Evolutionary conservation across 306 rosid species (phyloP).

Genomic region (Castanea sativa): DNA sequence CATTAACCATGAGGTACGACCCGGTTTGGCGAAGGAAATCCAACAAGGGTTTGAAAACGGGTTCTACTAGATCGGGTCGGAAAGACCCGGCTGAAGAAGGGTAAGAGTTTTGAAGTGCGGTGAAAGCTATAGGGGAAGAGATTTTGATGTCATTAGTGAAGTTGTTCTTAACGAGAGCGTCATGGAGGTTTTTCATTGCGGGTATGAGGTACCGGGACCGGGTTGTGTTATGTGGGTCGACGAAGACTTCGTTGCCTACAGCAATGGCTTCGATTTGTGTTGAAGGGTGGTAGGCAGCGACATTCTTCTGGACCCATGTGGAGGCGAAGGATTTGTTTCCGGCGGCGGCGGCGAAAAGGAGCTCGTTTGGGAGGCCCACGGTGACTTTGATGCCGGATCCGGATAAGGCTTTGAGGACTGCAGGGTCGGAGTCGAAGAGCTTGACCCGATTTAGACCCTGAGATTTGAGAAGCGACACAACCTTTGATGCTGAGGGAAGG

Average conservation of each 20-base stretch:
- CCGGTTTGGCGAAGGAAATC: constrained; percentile 76
- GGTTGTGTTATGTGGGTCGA: constrained; percentile 67
- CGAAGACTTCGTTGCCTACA: constrained; percentile 93
- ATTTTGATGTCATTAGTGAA: constrained; percentile 60
- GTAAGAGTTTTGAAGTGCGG: constrained; percentile 79
- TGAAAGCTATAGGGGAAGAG: constrained; percentile 87
- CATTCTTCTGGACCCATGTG: constrained; percentile 74
- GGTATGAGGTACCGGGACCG: constrained; percentile 68
- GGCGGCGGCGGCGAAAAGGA: constrained; percentile 71
- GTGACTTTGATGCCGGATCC: constrained; percentile 77
- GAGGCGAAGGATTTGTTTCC: constrained; percentile 58
- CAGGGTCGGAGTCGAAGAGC: constrained; percentile 86
- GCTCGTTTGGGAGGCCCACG: constrained; percentile 89
- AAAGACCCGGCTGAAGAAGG: constrained; percentile 90
- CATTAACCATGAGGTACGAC: constrained; percentile 87
- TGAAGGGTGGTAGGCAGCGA: constrained; percentile 66
- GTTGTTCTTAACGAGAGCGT: constrained; percentile 54
- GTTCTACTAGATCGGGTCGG: constrained; percentile 60
- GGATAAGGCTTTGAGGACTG: constrained; percentile 68
- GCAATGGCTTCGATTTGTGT: constrained; percentile 94
- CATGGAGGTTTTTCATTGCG: constrained; percentile 88
- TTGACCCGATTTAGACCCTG: constrained; percentile 65
- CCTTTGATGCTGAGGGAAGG: constrained; percentile 77
- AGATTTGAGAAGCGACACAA: constrained; percentile 59
- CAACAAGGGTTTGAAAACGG: constrained; percentile 75